phyloP scores from a whole-genome alignment of 2,329 filamentous ascomycete genomes.

The Trichothecium roseum region DNA sequence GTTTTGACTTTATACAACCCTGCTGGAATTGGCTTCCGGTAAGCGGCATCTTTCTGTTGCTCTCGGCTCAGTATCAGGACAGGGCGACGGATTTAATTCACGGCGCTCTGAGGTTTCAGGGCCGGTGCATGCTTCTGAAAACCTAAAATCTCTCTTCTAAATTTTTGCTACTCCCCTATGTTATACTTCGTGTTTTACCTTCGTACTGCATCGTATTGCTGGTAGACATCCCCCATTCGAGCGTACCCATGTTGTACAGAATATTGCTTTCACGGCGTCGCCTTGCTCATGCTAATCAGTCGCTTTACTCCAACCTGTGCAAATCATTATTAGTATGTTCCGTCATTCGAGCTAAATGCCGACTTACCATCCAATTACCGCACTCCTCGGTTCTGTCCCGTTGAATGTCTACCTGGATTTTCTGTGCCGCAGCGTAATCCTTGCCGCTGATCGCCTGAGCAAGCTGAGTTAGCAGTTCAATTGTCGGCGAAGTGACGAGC shows the following conservation, averaged over 20 bases:
- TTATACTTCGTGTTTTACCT: too few species aligned
- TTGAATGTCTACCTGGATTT: constrained; percentile 65
- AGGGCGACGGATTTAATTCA: too few species aligned
- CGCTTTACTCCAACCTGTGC: constrained; percentile 63
- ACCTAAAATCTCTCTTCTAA: background rate
- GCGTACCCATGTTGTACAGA: background rate
- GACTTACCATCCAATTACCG: constrained; percentile 76
- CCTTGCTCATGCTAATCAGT: constrained; percentile 70
- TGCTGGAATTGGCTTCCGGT: too few species aligned
- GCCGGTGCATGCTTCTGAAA: too few species aligned
- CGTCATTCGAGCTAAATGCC: background rate
- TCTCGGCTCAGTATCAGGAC: too few species aligned
- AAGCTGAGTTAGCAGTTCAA: constrained; percentile 54
- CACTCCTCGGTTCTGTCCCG: constrained; percentile 70
- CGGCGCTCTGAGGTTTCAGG: too few species aligned
- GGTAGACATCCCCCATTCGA: background rate
- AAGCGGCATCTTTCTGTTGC: too few species aligned
- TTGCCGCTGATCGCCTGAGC: constrained; percentile 56
- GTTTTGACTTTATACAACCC: too few species aligned
- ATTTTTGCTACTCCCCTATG: too few species aligned
- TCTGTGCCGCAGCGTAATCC: constrained; percentile 58
- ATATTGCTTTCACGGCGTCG: constrained; percentile 43
- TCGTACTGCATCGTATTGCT: constrained; percentile 5
- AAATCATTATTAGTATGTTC: background rate
- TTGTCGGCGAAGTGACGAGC: constrained; percentile 69